Percentiles rank a stretch among this genome's conserved stretches.
These are phyloP conservation scores for Lathyrus tuberosus DNA, from an alignment of 306 rosid genomes.

Conservation along the genomic window DNA sequence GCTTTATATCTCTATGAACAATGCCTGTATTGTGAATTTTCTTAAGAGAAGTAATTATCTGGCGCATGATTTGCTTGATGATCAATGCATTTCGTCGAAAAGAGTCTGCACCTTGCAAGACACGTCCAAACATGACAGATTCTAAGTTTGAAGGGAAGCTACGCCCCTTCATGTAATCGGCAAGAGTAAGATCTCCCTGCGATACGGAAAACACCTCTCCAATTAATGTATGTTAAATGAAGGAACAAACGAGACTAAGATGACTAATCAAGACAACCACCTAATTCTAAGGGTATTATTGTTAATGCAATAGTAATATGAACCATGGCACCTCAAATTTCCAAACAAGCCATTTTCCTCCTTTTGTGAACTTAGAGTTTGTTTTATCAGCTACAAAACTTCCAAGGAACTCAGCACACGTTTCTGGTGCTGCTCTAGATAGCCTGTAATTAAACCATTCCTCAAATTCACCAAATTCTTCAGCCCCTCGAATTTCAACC, in stretches of 20 bases:
- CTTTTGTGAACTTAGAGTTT: slow-evolving; percentile 66
- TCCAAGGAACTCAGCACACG: slow-evolving; percentile 93
- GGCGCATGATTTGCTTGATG: slow-evolving; percentile 95
- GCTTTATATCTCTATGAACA: slow-evolving; percentile 94
- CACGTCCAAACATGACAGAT: slow-evolving; percentile 87
- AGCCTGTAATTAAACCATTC: slow-evolving; percentile 96
- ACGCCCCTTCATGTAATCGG: slow-evolving; percentile 81
- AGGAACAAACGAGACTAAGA: slow-evolving; percentile 34
- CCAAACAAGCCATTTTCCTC: slow-evolving; percentile 99
- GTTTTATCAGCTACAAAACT: slow-evolving; percentile 81
- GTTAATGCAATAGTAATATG: slow-evolving; percentile 20
- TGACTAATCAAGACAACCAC: slow-evolving; percentile 31
- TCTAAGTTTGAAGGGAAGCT: slow-evolving; percentile 85
- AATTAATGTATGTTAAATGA: slow-evolving; percentile 32
- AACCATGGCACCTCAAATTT: slow-evolving; percentile 80
- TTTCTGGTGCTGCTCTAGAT: slow-evolving; percentile 97
- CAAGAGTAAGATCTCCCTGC: slow-evolving; percentile 86
- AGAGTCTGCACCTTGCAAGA: slow-evolving; percentile 76
- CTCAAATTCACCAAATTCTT: slow-evolving; percentile 78
- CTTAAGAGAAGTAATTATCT: slow-evolving; percentile 77
- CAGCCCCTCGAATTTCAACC: slow-evolving; percentile 74
- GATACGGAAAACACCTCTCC: slow-evolving; percentile 32
- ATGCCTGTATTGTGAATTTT: slow-evolving; percentile 92
- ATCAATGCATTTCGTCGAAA: slow-evolving; percentile 73
- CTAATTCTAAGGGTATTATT: slow-evolving; percentile 17